phyloP scores from a whole-genome alignment of 2,329 filamentous ascomycete genomes.

The Pseudogymnoascus sp. region DNA sequence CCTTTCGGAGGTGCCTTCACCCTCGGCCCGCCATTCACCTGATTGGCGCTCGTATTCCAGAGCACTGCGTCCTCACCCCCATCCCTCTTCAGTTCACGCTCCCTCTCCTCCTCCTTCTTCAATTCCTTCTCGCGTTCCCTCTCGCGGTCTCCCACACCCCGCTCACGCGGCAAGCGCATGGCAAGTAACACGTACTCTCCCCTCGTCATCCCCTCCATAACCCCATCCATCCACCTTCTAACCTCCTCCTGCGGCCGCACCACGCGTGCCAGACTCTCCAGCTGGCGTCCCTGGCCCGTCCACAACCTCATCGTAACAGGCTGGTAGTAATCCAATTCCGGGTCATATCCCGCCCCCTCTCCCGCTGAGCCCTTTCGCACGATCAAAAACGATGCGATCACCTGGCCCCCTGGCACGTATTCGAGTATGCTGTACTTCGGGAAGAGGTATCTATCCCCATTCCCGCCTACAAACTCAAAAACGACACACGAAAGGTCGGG shows the following conservation, averaged over 20 bases:
- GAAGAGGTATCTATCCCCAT: conserved; percentile 68
- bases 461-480: conserved; percentile 58
- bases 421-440: conserved; percentile 72
- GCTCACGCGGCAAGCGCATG: conserved; percentile 50
- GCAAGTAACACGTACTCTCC: conserved; percentile 59
- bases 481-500: conserved; percentile 58
- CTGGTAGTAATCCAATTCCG: conserved; percentile 63
- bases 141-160: neutral
- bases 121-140: conserved; percentile 20
- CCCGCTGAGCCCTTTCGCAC: conserved; percentile 63
- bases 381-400: conserved; percentile 69
- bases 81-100: conserved; percentile 17
- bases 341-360: conserved; percentile 52
- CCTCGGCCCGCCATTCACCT: neutral
- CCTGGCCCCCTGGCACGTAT: conserved; percentile 49
- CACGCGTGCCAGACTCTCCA: conserved; percentile 52
- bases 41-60: conserved; percentile 28
- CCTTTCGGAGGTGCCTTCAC: conserved; percentile 17
- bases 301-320: conserved; percentile 58
- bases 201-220: conserved; percentile 61
- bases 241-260: conserved; percentile 57
- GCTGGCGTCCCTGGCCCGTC: conserved; percentile 43
- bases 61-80: conserved; percentile 24
- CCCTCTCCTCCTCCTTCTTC: conserved; percentile 15
- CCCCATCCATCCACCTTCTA: conserved; percentile 57